A percentile compares a stretch with the other conserved stretches of the same genome.
phyloP scores from a whole-genome alignment of 208 protist species.

The Angomonas deanei region DNA sequence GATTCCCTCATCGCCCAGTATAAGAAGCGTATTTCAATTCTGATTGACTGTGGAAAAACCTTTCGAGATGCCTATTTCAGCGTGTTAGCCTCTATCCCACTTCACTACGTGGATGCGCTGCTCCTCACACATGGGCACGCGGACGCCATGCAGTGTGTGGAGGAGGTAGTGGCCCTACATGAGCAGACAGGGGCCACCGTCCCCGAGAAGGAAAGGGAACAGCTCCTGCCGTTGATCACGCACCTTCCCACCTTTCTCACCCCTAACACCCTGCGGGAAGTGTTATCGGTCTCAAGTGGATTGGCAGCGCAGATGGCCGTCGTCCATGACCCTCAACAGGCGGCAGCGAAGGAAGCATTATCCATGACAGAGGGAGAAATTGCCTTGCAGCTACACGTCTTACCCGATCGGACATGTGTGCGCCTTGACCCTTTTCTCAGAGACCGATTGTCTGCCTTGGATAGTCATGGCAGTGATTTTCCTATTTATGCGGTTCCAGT shows the following conservation, averaged over 20 bases:
- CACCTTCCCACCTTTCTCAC: constrained; percentile 71
- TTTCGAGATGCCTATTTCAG: constrained; percentile 88
- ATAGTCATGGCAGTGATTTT: neutral
- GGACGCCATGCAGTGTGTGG: constrained; percentile 75
- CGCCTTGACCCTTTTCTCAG: neutral
- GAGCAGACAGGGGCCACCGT: constrained; percentile 32
- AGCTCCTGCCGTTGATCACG: constrained; percentile 6
- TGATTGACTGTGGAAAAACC: constrained; percentile 90
- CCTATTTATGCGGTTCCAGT: constrained; percentile 66
- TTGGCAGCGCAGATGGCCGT: neutral
- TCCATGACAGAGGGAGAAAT: neutral
- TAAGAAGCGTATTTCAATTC: neutral
- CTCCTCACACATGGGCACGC: constrained; percentile 86
- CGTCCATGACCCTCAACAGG: neutral
- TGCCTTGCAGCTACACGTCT: neutral
- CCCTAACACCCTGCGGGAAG: constrained; percentile 24
- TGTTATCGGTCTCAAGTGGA: constrained; percentile 4
- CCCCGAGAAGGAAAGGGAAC: constrained; percentile 10
- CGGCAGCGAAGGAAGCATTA: neutral
- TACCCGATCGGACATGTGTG: neutral
- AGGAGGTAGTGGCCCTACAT: constrained; percentile 87
- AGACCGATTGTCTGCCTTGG: neutral
- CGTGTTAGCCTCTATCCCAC: constrained; percentile 51
- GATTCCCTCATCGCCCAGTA: neutral
- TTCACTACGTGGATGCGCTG: constrained; percentile 67